Evolutionary conservation across 805 yeast genomes (phyloP), one percentile per base, ranked within the genome.

Genomic region (Yarrowia alimentaria): DNA sequence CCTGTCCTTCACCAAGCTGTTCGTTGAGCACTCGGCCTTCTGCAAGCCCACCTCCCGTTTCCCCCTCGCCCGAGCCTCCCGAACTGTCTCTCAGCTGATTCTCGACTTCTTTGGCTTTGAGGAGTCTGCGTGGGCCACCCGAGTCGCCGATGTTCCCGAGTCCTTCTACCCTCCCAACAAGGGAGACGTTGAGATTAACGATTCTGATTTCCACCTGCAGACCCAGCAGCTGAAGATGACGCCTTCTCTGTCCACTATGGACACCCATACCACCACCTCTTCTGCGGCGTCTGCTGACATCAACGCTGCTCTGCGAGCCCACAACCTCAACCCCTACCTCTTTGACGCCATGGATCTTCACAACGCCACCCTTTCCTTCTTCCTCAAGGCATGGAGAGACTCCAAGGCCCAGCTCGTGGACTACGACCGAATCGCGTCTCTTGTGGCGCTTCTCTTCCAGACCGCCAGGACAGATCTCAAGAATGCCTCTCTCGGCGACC

Each of bases 361-460:
- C 50, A 31, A 30, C 50, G 10, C 50, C 7, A 37, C 50, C 35
- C 29, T 26, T 55, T 47, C 13, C 31, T 37, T 14, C 28, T 58
- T 22, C 61, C 64, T 8, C 29, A 47, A 22, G 54, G 63, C 37
- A 30, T 62, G 28, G 59, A 56, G 33, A 58, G 58, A 38, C 60
- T 57, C 53, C 40, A 53, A n/a, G 30, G 83, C 87, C 1, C 70
- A 70, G 38, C 55, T 57, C 0, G 75, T 68, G 11, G 85, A 85
- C 60, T 71, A 77, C 32, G 74, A 74, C 3, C 72, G 77, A 35
- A 68, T 81, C 12, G 61, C 73, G 29, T 66, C 73, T 22, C 64
- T 81, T 31, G 64, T 84, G 24, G 62, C 65, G 9, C 57, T 70
- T 4, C 55, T 75, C 18, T 57, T 64, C 12, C 53, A 53, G 19